Evolutionary conservation across 1,284 basidiomycete genomes (phyloP).

Genomic region (Pascua guehoae): DNA sequence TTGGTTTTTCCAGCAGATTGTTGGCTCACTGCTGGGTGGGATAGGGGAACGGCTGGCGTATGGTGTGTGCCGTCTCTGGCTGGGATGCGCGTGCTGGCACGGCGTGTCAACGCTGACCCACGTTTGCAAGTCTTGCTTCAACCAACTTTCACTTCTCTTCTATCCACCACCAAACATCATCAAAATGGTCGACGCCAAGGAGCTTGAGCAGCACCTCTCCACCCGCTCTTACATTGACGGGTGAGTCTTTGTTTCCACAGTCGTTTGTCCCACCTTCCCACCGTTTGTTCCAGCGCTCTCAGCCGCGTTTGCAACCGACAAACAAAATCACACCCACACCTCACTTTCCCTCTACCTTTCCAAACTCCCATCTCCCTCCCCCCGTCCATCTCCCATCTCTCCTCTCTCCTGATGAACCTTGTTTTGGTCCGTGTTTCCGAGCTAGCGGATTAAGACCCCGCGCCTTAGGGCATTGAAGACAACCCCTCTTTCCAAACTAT

Average conservation of each 20-base stretch:
- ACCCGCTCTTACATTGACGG: conserved; percentile 47
- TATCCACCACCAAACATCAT: conserved; percentile 3
- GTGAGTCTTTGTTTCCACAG: conserved; percentile 22
- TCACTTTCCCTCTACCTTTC: background rate
- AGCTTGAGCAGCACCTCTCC: conserved; percentile 79
- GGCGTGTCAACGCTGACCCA: background rate
- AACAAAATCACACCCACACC: background rate
- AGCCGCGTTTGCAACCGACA: background rate
- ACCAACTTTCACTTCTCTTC: background rate
- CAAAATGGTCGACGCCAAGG: conserved; percentile 69
- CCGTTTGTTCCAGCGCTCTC: background rate
- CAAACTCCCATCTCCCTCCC: background rate
- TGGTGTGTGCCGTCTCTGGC: background rate
- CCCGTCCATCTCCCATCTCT: conserved; percentile 3
- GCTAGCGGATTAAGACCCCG: conserved; percentile 93
- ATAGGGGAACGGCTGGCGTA: too few species aligned
- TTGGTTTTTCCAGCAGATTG: too few species aligned
- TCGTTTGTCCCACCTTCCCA: background rate
- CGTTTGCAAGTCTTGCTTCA: conserved; percentile 8
- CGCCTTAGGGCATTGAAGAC: conserved; percentile 57
- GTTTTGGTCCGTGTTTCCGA: conserved; percentile 99
- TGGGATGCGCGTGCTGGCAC: too few species aligned
- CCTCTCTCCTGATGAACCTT: conserved; percentile 61
- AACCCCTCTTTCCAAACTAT: conserved; percentile 64
- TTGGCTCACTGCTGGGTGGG: too few species aligned